Conservation (phyloP, 1,284 basidiomycete species). For the Ganoderma sinense region DNA sequence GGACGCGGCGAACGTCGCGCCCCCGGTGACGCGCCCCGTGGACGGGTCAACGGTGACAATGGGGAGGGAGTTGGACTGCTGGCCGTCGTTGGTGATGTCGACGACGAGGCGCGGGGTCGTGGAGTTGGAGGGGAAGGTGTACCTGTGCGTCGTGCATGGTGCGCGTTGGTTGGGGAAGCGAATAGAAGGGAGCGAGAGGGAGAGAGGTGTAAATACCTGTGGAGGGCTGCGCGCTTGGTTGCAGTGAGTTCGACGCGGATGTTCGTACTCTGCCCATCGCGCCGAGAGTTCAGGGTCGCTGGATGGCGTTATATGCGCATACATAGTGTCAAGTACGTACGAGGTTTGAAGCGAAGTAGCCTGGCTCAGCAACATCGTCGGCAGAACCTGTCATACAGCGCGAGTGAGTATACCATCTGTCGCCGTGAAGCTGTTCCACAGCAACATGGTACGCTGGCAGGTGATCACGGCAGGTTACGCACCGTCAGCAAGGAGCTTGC, state of each 20-base stretch:
- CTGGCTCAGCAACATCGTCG: conserved; percentile 66
- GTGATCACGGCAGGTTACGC: not conserved
- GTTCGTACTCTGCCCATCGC: conserved; percentile 51
- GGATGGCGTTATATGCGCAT: not conserved
- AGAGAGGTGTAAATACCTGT: conserved; percentile 46
- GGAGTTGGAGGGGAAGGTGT: conserved; percentile 41
- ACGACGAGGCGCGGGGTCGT: conserved; percentile 56
- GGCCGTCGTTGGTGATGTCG: conserved; percentile 67
- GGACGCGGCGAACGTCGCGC: conserved; percentile 52
- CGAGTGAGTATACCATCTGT: not conserved
- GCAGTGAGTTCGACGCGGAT: conserved; percentile 67
- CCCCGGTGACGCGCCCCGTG: conserved; percentile 53
- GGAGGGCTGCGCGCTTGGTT: conserved; percentile 61
- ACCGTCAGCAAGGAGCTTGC: conserved; percentile 57
- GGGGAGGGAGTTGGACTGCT: conserved; percentile 55
- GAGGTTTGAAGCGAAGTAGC: conserved; percentile 68
- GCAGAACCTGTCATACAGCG: conserved; percentile 50
- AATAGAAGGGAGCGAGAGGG: not conserved
- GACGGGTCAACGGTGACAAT: conserved; percentile 52
- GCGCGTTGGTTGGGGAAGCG: not conserved
- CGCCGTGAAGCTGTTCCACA: not conserved
- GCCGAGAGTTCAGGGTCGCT: not conserved
- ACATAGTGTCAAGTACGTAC: conserved; percentile 37
- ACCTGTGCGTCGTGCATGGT: conserved; percentile 21
- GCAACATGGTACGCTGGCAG: not conserved